Percentiles rank a stretch among this genome's conserved stretches.
These are phyloP conservation scores for Suillus placidus DNA, from an alignment of 768 basidiomycete species.

Conservation along the genomic window DNA sequence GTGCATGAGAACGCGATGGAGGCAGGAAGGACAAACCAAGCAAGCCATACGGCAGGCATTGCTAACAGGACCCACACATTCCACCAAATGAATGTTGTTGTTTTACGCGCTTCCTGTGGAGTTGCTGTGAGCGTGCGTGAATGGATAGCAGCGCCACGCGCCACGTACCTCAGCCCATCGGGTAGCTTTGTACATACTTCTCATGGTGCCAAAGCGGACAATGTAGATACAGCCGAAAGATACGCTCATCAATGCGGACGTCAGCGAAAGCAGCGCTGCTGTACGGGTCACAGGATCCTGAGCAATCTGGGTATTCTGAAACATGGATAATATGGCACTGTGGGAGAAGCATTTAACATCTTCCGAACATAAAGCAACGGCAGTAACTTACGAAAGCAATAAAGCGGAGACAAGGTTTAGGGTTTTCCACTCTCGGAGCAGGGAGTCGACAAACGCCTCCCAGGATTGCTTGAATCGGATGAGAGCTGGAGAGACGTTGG, in stretches of 20 bases:
- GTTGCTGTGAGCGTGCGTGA: not conserved
- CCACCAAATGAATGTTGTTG: constrained; percentile 53
- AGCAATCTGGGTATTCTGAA: constrained; percentile 56
- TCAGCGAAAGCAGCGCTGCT: constrained; percentile 62
- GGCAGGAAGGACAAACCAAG: constrained; percentile 48
- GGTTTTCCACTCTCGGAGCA: constrained; percentile 79
- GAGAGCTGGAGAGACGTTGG: constrained; percentile 63
- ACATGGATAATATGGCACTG: constrained; percentile 71
- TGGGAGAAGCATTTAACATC: not conserved
- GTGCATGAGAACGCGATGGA: not conserved
- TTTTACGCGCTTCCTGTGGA: constrained; percentile 57
- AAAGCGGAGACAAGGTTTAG: constrained; percentile 74
- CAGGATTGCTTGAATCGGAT: constrained; percentile 65
- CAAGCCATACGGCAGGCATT: constrained; percentile 70
- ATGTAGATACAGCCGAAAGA: constrained; percentile 77
- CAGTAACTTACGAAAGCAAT: constrained; percentile 46
- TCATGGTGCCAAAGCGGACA: constrained; percentile 71
- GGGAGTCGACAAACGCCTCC: constrained; percentile 71
- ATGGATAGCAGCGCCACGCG: not conserved
- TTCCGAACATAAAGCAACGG: not conserved
- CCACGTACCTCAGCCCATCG: constrained; percentile 69
- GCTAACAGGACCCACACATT: constrained; percentile 73
- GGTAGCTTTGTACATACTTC: constrained; percentile 69
- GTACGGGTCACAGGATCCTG: constrained; percentile 65
- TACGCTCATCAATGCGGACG: constrained; percentile 70